Evolutionary conservation across 352 stramenopile genomes (phyloP), one percentile per base, ranked within the genome.

Genomic region (Phytophthora sojae): DNA sequence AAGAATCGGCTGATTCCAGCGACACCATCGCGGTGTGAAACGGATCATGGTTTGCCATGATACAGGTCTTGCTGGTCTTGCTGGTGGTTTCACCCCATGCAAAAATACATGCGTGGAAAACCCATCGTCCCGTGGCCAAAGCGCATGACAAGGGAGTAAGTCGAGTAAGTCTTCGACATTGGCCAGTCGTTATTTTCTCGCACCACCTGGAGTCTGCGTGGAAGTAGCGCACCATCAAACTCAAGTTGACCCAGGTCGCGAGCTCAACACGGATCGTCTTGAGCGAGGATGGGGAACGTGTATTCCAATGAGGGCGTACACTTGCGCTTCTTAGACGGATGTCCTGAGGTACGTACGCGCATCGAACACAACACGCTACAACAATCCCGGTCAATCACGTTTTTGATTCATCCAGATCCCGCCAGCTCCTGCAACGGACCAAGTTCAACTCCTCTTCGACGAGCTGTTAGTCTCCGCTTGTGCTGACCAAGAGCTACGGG

Each of bases 241-340:
- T 44, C 14, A 44, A 44, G 37, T 17, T 54, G 56, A 64, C 44
- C 49, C 26, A 55, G 37, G 23, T 59, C 49, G 21, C 39, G 30
- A 53, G 26, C 23, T 21, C 12, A 44, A 21, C 29, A 19, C n/a
- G 17, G 19, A 19, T 55, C 23, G 30, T 64, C 6, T 32, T 60
- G 26, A 66, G 21, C 6, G 19, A 61, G 3, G 39, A 94, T 94
- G 86, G 83, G 84, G 2, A 90, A 90, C 51, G 61, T 66, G 4
- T 52, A 64, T 29, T 92, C 82, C 7, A 83, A 53, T 23, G 73
- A 75, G 63, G 75, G 65, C 12, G 53, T 56, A 19, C 67, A 71
- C 29, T 75, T 83, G 15, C 79, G 76, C 19, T 92, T 89, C 56
- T 76, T 92, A 19, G 79, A 78, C n/a, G 79, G 76, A 52, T 91